Evolutionary conservation across 805 yeast genomes (phyloP).

Genomic region (Tetrapisispora namnaoensis): DNA sequence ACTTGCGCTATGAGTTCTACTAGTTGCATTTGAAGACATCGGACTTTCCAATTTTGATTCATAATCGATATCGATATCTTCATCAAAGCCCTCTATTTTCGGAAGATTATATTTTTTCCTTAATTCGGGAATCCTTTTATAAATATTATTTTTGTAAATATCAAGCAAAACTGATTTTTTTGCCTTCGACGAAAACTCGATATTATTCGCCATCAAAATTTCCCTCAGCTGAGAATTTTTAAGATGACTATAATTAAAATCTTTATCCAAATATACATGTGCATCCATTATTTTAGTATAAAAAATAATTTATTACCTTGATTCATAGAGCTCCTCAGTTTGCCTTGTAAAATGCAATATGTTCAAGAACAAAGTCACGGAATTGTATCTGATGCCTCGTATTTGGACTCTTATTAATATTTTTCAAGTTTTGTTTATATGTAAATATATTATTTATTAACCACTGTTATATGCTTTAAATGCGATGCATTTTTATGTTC

Average conservation of each 20-base stretch:
- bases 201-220: slow-evolving; percentile 50
- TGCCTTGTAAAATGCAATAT: too few relatives aligned
- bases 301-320: neutral
- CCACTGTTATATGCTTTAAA: too few relatives aligned
- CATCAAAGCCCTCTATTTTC: neutral
- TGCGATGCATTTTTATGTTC: too few relatives aligned
- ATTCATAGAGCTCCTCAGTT: too few relatives aligned
- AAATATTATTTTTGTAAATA: slow-evolving; percentile 47
- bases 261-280: slow-evolving; percentile 26
- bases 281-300: neutral
- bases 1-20: neutral
- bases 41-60: neutral
- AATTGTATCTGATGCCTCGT: too few relatives aligned
- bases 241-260: slow-evolving; percentile 57
- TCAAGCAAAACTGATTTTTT: slow-evolving; percentile 57
- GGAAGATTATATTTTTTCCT: slow-evolving; percentile 21
- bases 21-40: neutral
- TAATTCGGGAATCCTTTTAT: slow-evolving; percentile 38
- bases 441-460: too few relatives aligned
- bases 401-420: too few relatives aligned
- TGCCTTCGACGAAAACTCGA: slow-evolving; percentile 51
- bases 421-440: too few relatives aligned
- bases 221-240: slow-evolving; percentile 64
- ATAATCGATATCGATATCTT: neutral
- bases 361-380: too few relatives aligned